Base-by-base conservation (phyloP, 129 eudicot genomes). In the Tagetes erecta region DNA sequence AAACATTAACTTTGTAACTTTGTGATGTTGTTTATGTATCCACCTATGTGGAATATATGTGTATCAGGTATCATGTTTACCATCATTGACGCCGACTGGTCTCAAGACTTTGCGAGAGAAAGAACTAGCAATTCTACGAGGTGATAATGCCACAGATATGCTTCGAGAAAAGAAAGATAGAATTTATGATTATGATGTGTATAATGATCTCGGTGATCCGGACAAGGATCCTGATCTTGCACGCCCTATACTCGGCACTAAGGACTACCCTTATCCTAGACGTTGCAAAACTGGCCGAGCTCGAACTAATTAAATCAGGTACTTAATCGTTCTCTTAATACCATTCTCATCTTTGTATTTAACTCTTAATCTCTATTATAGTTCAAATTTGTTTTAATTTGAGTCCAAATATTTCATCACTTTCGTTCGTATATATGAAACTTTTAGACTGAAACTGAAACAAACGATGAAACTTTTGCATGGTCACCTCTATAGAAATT, bases 261-360 rank as follows among this genome's bases (percentile, higher is more conserved):
- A 81, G 7, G 80, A 85, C 0, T 62, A n/a, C 56, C 96, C 96
- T 2, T 92, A 89, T 79, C 96, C 98, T 30, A 84, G 98, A 27
- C 91, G 96, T 64, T 85, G 96, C 80, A 84, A 86, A 80, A 92
- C 96, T 2, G 92, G 96, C 1, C 96, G 97, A 11, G 20, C 67
- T 35, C 67, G 42, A 4, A 34, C 67, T 3, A n/a, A n/a, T n/a
- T n/a, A 35, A 10, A 60, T 7, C 67, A 34, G 67, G 67, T 60
- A 35, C 35, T 10, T 2, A 36, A 7, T 35, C 9, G 9, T 10
- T 2, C 40, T 2, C 33, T 4, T 52, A 20, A 1, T 1, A 5
- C 6, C 31, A 53, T 53, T 3, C 27, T 20, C 27, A 20, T 20
- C 27, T 20, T 20, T 20, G 27, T 20, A 20, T 20, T 20, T 20